Conservation (phyloP, 441 rosid genomes). For the Gossypium trilobum region DNA sequence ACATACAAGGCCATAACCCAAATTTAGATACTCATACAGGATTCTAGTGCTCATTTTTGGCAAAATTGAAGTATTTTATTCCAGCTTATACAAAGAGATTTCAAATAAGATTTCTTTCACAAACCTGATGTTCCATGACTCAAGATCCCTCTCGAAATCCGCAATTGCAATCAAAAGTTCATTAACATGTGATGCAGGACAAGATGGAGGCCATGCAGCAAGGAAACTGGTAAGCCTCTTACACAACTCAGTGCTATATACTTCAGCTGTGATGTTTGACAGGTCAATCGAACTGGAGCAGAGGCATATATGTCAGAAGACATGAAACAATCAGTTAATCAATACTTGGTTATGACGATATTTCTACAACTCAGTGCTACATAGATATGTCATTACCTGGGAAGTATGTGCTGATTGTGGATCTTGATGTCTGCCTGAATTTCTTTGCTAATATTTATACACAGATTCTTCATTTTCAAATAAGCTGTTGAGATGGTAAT, state of each 20-base stretch:
- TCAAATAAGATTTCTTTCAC: constrained; percentile 17
- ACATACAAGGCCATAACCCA: constrained; percentile 5
- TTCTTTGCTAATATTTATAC: constrained; percentile 53
- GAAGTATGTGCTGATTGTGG: constrained; percentile 78
- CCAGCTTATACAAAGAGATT: neutral
- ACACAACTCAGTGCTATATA: constrained; percentile 69
- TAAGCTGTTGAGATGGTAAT: constrained; percentile 80
- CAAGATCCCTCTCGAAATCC: constrained; percentile 74
- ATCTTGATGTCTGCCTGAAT: constrained; percentile 78
- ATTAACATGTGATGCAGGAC: constrained; percentile 72
- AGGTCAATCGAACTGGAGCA: constrained; percentile 79
- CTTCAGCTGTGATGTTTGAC: constrained; percentile 69
- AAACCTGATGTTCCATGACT: constrained; percentile 84
- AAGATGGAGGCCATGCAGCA: constrained; percentile 80
- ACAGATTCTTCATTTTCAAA: constrained; percentile 72
- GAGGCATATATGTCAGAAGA: constrained; percentile 4
- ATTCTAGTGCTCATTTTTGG: neutral
- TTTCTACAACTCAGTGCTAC: neutral
- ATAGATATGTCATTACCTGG: constrained; percentile 42
- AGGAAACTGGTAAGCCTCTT: constrained; percentile 64
- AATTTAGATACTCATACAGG: neutral
- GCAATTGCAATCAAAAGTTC: constrained; percentile 75
- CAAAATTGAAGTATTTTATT: neutral
- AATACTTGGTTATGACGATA: neutral
- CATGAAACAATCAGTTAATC: neutral